Conservation (phyloP, 148 eudicot genomes). For the Cornus florida region DNA sequence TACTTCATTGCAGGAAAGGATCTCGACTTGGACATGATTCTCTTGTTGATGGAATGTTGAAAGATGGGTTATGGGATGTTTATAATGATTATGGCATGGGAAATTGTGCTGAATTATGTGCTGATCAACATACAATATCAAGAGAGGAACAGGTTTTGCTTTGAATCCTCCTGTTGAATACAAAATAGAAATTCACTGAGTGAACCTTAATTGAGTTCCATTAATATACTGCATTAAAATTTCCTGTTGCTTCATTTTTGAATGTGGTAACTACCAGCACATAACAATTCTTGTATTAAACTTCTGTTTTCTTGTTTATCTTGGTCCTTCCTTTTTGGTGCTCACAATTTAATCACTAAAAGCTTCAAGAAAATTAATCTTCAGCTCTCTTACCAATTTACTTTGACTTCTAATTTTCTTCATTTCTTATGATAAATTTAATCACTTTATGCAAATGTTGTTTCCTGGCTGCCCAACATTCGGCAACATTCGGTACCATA, state of each 20-base stretch:
- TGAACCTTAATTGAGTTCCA: conserved; percentile 6
- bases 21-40: conserved; percentile 97
- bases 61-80: conserved; percentile 97
- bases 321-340: background rate
- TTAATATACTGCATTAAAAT: background rate
- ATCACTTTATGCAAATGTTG: no score
- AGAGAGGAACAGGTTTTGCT: conserved; percentile 77
- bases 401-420: background rate
- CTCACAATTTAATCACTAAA: background rate
- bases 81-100: conserved; percentile 95
- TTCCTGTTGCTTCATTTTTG: background rate
- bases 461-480: no score
- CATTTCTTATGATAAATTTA: background rate
- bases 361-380: background rate
- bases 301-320: background rate
- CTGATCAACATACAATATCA: conserved; percentile 73
- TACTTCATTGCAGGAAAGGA: conserved; percentile 58
- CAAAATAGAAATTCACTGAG: conserved; percentile 33
- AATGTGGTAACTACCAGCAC: background rate
- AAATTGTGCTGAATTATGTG: conserved; percentile 90
- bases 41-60: conserved; percentile 96
- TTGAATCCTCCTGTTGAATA: background rate
- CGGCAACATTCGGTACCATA: no score
- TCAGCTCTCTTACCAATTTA: background rate
- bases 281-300: background rate